Evolutionary conservation across 805 yeast species (phyloP), one percentile per base, ranked within the genome.

Genomic region (Helenozyma baotianmanensis): DNA sequence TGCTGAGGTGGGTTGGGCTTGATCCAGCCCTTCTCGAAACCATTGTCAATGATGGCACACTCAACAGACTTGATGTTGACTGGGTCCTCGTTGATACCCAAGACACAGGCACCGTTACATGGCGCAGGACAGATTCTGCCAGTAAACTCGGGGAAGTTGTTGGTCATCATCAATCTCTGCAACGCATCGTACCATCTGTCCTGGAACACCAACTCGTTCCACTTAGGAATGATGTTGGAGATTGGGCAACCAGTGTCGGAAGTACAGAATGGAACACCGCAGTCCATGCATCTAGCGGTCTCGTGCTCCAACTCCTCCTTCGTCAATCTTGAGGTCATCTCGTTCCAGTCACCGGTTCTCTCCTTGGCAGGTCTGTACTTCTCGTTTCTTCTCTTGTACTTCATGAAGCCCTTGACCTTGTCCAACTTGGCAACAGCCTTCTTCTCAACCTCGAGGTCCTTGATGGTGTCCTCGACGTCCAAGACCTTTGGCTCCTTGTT

Each of bases 71-170:
- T 90, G 64, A 90, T 90, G 51, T 96, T 96, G 50, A 92, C 97
- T 16, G 97, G 95, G 48, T 84, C 92, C 45, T 83, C 94, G 60
- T 81, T 87, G 50, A 92, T 87, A 29, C 96, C 96, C 51, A 92
- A 72, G 21, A 87, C 90, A 62, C 78, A 76, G 3, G 97, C 96
- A 50, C 97, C 97, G 62, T 89, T 95, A 70, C 98, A 90, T 44
- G 98, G 98, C 40, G 97, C 97, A 14, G 98, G 98, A 67, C 98
- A 90, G 43, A 90, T 90, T 65, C 97, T 80, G 40, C 97, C 96
- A 39, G 97, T 90, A 55, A 92, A 90, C 66, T 92, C 97, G 14
- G 97, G 97, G 83, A 92, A 90, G 67, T 92, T 90, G 70, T 90
- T 90, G 40, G 98, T 92, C 89, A 88, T 90, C 57, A 85, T 65